Evolutionary conservation across 1,284 basidiomycete species (phyloP), one percentile per base, ranked within the genome.

Genomic region (Amylostereum areolatum): DNA sequence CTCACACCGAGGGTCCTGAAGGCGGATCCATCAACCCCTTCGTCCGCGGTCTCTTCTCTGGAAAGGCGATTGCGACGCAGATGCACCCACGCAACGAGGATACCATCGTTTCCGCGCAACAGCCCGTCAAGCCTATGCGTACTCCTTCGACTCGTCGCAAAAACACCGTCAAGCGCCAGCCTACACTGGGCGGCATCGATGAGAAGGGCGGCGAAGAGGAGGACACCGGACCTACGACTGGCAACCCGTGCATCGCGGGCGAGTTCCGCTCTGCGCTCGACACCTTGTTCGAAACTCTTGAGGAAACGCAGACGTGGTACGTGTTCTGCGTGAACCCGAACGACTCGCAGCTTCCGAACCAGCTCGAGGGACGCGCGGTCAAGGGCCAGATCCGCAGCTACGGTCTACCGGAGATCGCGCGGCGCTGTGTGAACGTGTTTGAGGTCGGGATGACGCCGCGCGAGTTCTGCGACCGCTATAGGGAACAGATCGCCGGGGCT

Each of bases 311-410:
- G 69, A 73, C 84, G 1, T 98, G 95, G 95, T 89, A 87, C 61
- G 78, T 97, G 4, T 89, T 97, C 67, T 97, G 92, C 62, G 67
- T 98, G 55, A 93, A 92, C 59, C 93, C 94, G 8, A 98, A 98
- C 63, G 94, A 97, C 69, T 88, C 90, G 18, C 93, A 97, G 64
- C 71, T 97, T 18, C 91, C 94, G 30, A 92, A 93, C 62, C 94
- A 98, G 66, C 72, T 97, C 49, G 96, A 99, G 70, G 90, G 91
- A 2, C 78, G 92, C 33, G 85, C 87, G 30, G 85, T 98, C 52
- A 97, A 96, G 66, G 89, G 90, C 0, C 96, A 98, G 69, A 85
- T 97, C 47, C 79, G 89, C 51, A 89, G 88, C 48, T 66, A 88
- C 33, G 91, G 92, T 0, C 59, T 98, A 52, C 73, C 85, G 2